Conservation (phyloP, 257 asterid genomes). For the Forsythia viridissima region DNA sequence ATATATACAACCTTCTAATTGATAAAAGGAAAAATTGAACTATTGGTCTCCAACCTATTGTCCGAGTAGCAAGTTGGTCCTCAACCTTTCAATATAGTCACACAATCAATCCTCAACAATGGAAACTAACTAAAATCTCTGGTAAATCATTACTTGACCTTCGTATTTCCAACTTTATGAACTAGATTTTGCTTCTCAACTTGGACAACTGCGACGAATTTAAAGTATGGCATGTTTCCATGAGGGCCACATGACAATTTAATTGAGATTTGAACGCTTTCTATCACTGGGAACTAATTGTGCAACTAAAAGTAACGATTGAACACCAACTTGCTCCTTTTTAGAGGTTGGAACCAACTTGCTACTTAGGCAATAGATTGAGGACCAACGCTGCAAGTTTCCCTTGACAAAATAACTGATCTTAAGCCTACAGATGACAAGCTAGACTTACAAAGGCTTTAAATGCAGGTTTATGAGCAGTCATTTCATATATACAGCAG, state of each 20-base stretch:
- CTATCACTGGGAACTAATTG: too few relatives aligned
- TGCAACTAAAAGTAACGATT: too few relatives aligned
- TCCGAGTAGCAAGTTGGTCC: background rate
- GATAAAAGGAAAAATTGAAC: background rate
- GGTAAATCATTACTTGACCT: too few relatives aligned
- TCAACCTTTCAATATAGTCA: background rate
- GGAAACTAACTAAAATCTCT: background rate
- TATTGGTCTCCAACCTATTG: background rate
- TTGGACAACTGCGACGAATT: background rate
- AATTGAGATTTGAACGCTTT: too few relatives aligned
- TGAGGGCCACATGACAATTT: background rate
- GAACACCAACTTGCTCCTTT: too few relatives aligned
- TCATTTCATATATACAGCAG: conserved; percentile 91
- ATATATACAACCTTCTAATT: background rate
- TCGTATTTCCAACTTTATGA: too few relatives aligned
- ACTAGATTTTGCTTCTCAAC: background rate
- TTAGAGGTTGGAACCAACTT: too few relatives aligned
- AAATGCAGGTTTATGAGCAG: conserved; percentile 81
- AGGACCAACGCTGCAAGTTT: background rate
- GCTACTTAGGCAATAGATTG: too few relatives aligned
- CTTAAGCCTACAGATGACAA: background rate
- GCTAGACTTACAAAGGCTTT: conserved; percentile 86
- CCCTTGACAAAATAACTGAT: background rate
- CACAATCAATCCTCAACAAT: background rate
- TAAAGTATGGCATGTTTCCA: background rate